These are phyloP conservation scores for Cladobotryum protrusum DNA, from an alignment of 2,329 filamentous ascomycete species.

Conservation along the genomic window DNA sequence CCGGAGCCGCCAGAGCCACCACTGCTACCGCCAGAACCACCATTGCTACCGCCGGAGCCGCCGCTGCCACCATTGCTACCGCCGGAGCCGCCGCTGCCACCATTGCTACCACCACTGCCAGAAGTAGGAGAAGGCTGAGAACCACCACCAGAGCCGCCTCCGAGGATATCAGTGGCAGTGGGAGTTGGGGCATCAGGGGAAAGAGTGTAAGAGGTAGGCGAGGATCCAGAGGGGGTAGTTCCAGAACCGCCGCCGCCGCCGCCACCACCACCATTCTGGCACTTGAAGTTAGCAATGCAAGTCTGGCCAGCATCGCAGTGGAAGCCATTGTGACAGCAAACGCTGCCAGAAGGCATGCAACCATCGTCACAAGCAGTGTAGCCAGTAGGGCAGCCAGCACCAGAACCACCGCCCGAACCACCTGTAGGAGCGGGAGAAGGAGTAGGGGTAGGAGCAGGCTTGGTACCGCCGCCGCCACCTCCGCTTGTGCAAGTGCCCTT, in stretches of 20 bases:
- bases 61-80: background rate
- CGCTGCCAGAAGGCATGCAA: conserved; percentile 17
- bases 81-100: background rate
- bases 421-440: background rate
- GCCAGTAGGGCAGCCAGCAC: conserved; percentile 7
- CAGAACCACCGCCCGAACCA: conserved; percentile 10
- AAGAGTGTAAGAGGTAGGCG: conserved; percentile 1
- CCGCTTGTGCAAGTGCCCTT: conserved; percentile 13
- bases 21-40: background rate
- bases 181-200: conserved; percentile 5
- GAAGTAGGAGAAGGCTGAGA: background rate
- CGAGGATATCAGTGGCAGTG: conserved; percentile 1
- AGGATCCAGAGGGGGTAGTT: background rate
- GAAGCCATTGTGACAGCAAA: conserved; percentile 18
- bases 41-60: background rate
- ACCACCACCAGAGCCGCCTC: conserved; percentile 3
- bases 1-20: background rate
- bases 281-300: conserved; percentile 11
- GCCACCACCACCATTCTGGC: conserved; percentile 5
- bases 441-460: no score
- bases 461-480: conserved; percentile 10
- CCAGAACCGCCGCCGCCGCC: background rate
- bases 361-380: conserved; percentile 11
- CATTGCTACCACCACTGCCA: background rate
- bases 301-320: conserved; percentile 16